A percentile compares a stretch with the other conserved stretches of the same genome.
Conservation (phyloP, 169 alveolate genomes). For the Theileria annulata region DNA sequence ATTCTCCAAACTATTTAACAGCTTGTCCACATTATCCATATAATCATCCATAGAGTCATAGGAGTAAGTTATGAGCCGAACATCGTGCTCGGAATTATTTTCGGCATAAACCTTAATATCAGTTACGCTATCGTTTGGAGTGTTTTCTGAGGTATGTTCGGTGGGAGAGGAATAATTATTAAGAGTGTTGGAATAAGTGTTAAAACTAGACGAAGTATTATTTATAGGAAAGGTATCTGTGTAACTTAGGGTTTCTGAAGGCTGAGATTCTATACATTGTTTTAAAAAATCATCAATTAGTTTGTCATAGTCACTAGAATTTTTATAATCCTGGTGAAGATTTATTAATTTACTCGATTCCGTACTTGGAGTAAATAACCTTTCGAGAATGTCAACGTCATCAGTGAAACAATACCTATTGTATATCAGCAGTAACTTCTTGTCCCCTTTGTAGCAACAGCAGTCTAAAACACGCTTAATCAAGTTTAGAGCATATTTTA, state of each 20-base stretch:
- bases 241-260: background rate
- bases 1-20: background rate
- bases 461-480: constrained; percentile 32
- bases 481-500: constrained; percentile 27
- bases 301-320: background rate
- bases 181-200: background rate
- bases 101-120: background rate
- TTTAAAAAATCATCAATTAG: background rate
- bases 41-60: background rate
- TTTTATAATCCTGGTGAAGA: background rate
- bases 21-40: background rate
- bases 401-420: constrained; percentile 18
- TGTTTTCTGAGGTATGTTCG: background rate
- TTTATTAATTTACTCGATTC: background rate
- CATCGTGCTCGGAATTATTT: constrained; percentile 8
- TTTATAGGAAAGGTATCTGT: background rate
- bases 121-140: background rate
- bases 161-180: background rate
- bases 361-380: background rate
- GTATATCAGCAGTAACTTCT: constrained; percentile 33
- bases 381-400: background rate
- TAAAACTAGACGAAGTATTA: background rate
- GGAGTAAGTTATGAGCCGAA: background rate
- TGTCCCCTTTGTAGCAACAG: constrained; percentile 10
- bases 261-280: too few species aligned